Conservation (phyloP, 352 stramenopile genomes). For the Phytopythium kandeliae region DNA sequence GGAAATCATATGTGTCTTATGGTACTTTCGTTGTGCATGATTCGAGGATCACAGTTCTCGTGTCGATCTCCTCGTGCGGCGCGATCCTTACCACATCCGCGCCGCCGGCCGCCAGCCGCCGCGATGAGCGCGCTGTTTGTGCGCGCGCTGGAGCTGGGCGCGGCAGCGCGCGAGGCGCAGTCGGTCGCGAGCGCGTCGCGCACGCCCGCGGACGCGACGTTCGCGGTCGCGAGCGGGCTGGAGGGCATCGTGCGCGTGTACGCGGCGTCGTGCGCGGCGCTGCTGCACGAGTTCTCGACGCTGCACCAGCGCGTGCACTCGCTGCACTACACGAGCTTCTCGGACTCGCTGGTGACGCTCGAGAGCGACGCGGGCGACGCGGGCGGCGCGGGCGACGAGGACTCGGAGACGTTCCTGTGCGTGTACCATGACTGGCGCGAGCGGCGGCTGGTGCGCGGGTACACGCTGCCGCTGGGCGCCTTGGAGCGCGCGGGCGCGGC, state of each 20-base stretch:
- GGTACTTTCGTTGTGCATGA: no score
- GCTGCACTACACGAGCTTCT: constrained; percentile 84
- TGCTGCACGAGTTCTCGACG: constrained; percentile 77
- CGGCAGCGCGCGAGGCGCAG: constrained; percentile 22
- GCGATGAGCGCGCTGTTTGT: constrained; percentile 68
- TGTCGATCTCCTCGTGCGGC: no score
- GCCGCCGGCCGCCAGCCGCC: no score
- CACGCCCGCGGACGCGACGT: constrained; percentile 61
- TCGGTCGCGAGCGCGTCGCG: constrained; percentile 56
- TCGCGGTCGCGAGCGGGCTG: constrained; percentile 52
- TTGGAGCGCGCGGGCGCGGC: constrained; percentile 50
- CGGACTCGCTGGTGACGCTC: constrained; percentile 79
- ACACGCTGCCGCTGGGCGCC: constrained; percentile 75
- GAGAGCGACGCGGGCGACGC: constrained; percentile 38
- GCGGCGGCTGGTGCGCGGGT: constrained; percentile 70
- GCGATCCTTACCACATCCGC: no score
- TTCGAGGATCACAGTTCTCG: no score
- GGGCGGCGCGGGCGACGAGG: constrained; percentile 18
- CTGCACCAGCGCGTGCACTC: constrained; percentile 67
- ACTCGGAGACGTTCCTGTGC: constrained; percentile 76
- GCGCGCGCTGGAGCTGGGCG: constrained; percentile 45
- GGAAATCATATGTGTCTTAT: no score
- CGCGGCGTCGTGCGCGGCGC: constrained; percentile 59
- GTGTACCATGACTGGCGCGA: constrained; percentile 87
- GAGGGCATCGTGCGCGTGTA: constrained; percentile 81